Percentiles rank a stretch among this genome's conserved stretches.
Evolutionary conservation across 345 rosid species (phyloP).

Genomic region (Eucalyptus cloeziana): DNA sequence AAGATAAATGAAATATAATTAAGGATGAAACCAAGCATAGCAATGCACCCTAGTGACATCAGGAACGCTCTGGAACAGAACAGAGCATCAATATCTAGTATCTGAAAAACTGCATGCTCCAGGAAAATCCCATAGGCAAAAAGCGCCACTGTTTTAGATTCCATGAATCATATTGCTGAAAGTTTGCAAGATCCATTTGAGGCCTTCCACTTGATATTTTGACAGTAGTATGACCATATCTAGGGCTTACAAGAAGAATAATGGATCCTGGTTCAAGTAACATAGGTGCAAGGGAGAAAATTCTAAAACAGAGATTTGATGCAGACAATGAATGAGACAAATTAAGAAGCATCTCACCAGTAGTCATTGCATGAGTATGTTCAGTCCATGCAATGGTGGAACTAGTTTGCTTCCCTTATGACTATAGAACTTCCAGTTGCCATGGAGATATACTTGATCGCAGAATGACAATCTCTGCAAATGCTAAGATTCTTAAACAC

Average conservation of each 20-base stretch:
- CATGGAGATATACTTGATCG: conserved; percentile 38
- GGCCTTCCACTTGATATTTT: background rate
- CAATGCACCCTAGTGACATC: background rate
- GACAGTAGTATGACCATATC: background rate
- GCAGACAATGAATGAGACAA: background rate
- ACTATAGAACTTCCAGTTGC: background rate
- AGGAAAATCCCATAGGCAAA: background rate
- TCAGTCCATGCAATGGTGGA: conserved; percentile 48
- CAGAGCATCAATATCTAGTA: background rate
- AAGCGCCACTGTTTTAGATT: background rate
- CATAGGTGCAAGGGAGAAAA: background rate
- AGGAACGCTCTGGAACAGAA: background rate
- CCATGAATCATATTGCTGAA: background rate
- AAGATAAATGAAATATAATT: background rate
- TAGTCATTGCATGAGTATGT: conserved; percentile 62
- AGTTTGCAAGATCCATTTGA: background rate
- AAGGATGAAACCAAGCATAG: background rate
- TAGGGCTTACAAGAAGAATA: background rate
- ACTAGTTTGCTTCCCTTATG: conserved; percentile 45
- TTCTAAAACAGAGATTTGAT: background rate
- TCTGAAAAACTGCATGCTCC: background rate
- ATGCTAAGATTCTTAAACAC: conserved; percentile 48
- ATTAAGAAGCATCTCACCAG: conserved; percentile 12
- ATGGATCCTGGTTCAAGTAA: background rate
- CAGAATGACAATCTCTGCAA: conserved; percentile 56